Evolutionary conservation across 2,329 filamentous ascomycete genomes (phyloP).

Genomic region (Helminthosporium solani): DNA sequence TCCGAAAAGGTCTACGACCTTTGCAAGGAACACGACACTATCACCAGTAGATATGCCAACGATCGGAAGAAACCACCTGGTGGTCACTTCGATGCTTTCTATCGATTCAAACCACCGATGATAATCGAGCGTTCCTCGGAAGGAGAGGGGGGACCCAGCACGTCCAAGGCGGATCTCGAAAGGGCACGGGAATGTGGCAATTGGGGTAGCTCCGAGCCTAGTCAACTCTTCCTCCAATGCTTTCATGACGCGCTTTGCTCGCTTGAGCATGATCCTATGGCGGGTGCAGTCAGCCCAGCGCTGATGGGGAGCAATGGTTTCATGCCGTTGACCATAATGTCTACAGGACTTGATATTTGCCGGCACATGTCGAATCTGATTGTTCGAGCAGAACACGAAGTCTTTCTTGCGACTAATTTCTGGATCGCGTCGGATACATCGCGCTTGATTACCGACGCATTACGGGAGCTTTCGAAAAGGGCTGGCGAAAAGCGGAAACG

Average conservation of each 20-base stretch:
- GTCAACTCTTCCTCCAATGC: conserved; percentile 66
- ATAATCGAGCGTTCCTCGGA: conserved; percentile 25
- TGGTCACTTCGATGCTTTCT: conserved; percentile 59
- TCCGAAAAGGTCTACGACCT: conserved; percentile 53
- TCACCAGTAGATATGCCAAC: conserved; percentile 56
- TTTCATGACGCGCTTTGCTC: conserved; percentile 65
- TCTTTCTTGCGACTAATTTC: conserved; percentile 73
- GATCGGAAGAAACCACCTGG: conserved; percentile 56
- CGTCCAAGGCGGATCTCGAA: conserved; percentile 49
- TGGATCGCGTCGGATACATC: conserved; percentile 72
- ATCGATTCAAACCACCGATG: conserved; percentile 40
- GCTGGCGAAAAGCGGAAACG: conserved; percentile 59
- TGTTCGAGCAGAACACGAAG: conserved; percentile 68
- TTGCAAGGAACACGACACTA: conserved; percentile 59
- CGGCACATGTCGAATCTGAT: conserved; percentile 75
- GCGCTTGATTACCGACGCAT: conserved; percentile 65
- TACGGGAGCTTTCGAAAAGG: conserved; percentile 67
- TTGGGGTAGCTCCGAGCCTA: conserved; percentile 65
- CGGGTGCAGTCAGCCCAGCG: conserved; percentile 59
- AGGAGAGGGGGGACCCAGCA: conserved; percentile 12
- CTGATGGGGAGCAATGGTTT: conserved; percentile 63
- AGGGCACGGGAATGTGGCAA: conserved; percentile 63
- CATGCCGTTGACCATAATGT: conserved; percentile 68
- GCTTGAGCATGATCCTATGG: conserved; percentile 53
- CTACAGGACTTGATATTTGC: conserved; percentile 67